Percentiles rank a stretch among this genome's conserved stretches.
phyloP scores from a whole-genome alignment of 2,329 filamentous ascomycete species.

The Trichophyton simii region DNA sequence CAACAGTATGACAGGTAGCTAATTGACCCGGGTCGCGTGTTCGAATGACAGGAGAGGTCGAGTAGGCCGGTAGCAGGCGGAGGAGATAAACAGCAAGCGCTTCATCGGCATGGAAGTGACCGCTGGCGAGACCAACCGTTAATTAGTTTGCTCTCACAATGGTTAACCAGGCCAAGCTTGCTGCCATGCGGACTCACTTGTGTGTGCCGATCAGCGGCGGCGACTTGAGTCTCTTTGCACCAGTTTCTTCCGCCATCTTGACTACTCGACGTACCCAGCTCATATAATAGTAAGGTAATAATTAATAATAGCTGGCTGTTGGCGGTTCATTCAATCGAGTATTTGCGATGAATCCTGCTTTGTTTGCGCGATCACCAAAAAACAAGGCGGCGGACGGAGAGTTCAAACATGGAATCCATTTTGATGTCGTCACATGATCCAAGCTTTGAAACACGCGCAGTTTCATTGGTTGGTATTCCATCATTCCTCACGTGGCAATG shows the following conservation, averaged over 20 bases:
- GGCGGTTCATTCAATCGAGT: background rate
- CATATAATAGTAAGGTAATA: background rate
- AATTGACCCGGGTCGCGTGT: constrained; percentile 74
- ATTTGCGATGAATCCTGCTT: background rate
- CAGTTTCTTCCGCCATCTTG: constrained; percentile 54
- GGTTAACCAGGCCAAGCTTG: no score
- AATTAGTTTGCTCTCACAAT: background rate
- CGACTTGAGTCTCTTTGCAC: constrained; percentile 75
- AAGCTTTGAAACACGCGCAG: no score
- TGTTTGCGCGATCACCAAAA: no score
- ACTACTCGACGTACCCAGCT: background rate
- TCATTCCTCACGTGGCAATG: no score
- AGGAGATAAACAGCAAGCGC: constrained; percentile 94
- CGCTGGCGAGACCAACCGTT: constrained; percentile 33
- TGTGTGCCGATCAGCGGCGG: constrained; percentile 74
- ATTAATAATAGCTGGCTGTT: no score
- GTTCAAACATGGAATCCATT: no score
- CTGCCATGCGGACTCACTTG: constrained; percentile 40
- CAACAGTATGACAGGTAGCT: constrained; percentile 78
- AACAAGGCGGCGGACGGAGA: no score
- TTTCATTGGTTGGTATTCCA: no score
- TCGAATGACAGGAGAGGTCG: constrained; percentile 60
- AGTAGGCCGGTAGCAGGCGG: constrained; percentile 72
- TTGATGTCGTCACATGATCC: no score
- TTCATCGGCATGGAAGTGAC: constrained; percentile 98